phyloP scores from a whole-genome alignment of 2,329 filamentous ascomycete genomes.

The Paecilomyces dactylethromorphus region DNA sequence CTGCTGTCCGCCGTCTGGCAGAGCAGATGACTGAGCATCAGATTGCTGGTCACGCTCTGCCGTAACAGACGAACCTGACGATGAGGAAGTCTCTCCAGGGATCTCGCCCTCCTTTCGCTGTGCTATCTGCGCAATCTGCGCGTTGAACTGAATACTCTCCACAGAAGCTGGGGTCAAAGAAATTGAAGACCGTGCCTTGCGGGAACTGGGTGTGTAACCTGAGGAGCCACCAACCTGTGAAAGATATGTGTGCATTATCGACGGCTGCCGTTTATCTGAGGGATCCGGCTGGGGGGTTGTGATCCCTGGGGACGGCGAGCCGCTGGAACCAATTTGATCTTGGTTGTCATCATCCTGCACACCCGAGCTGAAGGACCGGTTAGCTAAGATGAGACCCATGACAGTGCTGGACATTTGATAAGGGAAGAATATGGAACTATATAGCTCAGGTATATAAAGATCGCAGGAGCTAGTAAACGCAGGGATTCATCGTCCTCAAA shows the following conservation, averaged over 20 bases:
- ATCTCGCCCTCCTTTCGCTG: constrained; percentile 17
- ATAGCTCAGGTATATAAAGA: not conserved
- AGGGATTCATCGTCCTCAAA: not conserved
- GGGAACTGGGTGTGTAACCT: constrained; percentile 57
- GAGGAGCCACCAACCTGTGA: constrained; percentile 95
- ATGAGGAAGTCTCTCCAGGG: constrained; percentile 22
- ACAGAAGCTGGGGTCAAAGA: constrained; percentile 20
- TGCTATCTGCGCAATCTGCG: constrained; percentile 13
- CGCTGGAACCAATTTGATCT: constrained; percentile 57
- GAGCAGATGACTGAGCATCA: constrained; percentile 20
- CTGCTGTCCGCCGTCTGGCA: constrained; percentile 13
- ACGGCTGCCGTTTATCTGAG: constrained; percentile 88
- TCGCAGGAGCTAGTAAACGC: no score
- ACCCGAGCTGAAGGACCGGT: constrained; percentile 18
- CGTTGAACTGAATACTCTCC: constrained; percentile 13
- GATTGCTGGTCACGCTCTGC: constrained; percentile 31
- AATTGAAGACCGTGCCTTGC: constrained; percentile 33
- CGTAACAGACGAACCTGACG: constrained; percentile 37
- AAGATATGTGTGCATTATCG: constrained; percentile 94
- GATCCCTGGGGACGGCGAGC: constrained; percentile 82
- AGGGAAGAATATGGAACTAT: not conserved
- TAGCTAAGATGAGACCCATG: constrained; percentile 15
- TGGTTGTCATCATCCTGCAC: constrained; percentile 35
- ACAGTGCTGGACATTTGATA: not conserved
- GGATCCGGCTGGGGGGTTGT: constrained; percentile 90